Conservation (phyloP, 2,329 filamentous ascomycete species). For the Madurella mycetomatis region DNA sequence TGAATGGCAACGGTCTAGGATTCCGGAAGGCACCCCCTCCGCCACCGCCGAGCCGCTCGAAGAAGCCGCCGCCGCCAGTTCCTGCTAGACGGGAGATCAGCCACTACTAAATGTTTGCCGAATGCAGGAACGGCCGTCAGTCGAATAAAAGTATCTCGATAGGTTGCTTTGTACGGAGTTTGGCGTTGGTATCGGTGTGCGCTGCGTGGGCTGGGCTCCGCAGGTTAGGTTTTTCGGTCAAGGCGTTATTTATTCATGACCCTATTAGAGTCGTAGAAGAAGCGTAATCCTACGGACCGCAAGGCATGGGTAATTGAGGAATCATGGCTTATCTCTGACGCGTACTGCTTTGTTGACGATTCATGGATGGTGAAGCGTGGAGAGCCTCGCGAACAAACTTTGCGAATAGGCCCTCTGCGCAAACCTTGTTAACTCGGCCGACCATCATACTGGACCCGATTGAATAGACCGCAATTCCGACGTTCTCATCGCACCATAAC, state of each 20-base stretch:
- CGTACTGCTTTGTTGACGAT: no score
- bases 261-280: conserved; percentile 1
- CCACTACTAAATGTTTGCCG: conserved; percentile 14
- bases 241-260: neutral
- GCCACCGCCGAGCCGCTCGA: conserved; percentile 43
- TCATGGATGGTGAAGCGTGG: no score
- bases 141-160: no score
- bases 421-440: no score
- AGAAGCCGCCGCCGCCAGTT: conserved; percentile 54
- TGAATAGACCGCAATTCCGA: no score
- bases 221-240: neutral
- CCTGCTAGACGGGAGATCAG: conserved; percentile 36
- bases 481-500: no score
- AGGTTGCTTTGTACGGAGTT: neutral
- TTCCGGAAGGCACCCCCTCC: conserved; percentile 42
- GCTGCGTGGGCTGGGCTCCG: conserved; percentile 20
- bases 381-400: no score
- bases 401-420: no score
- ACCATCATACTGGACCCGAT: no score
- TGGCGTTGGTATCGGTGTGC: conserved; percentile 5
- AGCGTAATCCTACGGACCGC: conserved; percentile 2
- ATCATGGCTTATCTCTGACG: neutral
- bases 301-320: conserved; percentile 5
- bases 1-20: conserved; percentile 21
- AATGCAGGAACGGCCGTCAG: no score